Evolutionary conservation across 768 basidiomycete species (phyloP).

Genomic region (Pulveroboletus sp.): DNA sequence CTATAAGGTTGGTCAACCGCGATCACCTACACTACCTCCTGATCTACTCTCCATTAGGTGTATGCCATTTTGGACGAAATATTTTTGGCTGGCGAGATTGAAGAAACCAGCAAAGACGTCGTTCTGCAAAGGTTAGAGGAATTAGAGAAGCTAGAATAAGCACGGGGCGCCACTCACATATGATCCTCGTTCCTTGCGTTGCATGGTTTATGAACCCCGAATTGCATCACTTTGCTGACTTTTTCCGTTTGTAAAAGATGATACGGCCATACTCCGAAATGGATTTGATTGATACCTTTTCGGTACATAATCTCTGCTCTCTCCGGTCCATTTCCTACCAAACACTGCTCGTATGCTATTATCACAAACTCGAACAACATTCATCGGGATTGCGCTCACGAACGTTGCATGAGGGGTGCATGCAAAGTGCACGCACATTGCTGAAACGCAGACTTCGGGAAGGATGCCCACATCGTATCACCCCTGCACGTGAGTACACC

Average conservation of each 20-base stretch:
- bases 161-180: conserved; percentile 6
- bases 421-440: neutral
- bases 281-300: neutral
- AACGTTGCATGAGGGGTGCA: neutral
- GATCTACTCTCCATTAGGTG: conserved; percentile 49
- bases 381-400: neutral
- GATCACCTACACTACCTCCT: conserved; percentile 1
- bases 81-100: conserved; percentile 96
- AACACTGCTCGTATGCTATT: neutral
- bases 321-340: neutral
- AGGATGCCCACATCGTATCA: neutral
- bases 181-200: conserved; percentile 4
- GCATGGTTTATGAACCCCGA: conserved; percentile 4
- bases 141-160: conserved; percentile 87
- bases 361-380: neutral
- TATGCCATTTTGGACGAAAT: conserved; percentile 98
- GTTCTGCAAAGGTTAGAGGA: conserved; percentile 88
- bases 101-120: conserved; percentile 97
- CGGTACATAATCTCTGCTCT: neutral
- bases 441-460: neutral
- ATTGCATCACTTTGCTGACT: conserved; percentile 11
- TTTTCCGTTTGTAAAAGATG: conserved; percentile 8
- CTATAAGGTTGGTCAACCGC: conserved; percentile 65
- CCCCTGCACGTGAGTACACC: conserved; percentile 6
- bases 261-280: neutral